Evolutionary conservation across 2,329 filamentous ascomycete genomes (phyloP).

Genomic region (Aphanocladium album): DNA sequence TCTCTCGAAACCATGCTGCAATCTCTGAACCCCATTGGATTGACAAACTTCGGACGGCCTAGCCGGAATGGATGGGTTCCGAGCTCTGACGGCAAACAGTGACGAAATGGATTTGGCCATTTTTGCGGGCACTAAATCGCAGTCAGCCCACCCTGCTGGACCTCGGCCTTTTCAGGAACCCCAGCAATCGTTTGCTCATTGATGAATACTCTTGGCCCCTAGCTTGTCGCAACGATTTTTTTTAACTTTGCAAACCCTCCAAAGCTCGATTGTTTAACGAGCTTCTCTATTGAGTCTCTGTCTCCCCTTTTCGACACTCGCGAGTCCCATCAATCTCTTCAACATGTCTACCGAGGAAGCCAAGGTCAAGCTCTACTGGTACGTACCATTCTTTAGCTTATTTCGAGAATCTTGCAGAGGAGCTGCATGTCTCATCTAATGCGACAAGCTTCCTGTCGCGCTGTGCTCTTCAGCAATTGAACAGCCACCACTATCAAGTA

Average conservation of each 20-base stretch:
- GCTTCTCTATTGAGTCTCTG: no score
- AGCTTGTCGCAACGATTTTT: background rate
- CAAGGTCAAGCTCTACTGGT: slow-evolving; percentile 63
- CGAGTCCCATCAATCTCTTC: background rate
- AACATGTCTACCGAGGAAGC: slow-evolving; percentile 27
- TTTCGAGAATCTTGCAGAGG: no score
- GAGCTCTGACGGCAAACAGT: background rate
- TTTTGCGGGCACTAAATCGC: background rate
- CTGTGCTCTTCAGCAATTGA: background rate
- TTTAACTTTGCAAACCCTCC: background rate
- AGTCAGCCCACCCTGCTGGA: background rate
- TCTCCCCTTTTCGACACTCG: background rate
- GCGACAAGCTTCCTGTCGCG: background rate
- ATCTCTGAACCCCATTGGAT: background rate
- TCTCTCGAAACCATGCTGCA: background rate
- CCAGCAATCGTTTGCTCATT: background rate
- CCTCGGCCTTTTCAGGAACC: background rate
- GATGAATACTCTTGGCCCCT: background rate
- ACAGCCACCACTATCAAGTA: no score
- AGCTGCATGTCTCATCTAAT: background rate
- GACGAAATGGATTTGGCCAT: slow-evolving; percentile 1
- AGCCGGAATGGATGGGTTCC: background rate
- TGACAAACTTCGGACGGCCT: no score
- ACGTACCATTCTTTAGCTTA: slow-evolving; percentile 16
- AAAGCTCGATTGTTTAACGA: background rate